Evolutionary conservation across 2,329 filamentous ascomycete genomes (phyloP).

Genomic region (Phyllachora maydis): DNA sequence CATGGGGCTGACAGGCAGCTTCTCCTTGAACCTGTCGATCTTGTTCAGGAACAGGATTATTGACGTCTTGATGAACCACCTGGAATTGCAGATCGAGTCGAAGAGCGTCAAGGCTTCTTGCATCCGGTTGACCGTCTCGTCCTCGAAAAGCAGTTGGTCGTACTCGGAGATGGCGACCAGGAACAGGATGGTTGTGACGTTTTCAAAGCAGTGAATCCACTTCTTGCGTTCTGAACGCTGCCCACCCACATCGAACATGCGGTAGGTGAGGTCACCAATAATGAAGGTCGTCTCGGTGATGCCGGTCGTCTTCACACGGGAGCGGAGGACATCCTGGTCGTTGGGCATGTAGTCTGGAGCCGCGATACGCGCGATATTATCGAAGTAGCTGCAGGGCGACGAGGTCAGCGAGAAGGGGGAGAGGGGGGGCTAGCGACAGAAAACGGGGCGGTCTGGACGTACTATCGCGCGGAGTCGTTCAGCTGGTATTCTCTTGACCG

Average conservation of each 20-base stretch:
- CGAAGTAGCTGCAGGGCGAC: slow-evolving; percentile 66
- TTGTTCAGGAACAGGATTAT: slow-evolving; percentile 84
- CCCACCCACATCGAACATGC: slow-evolving; percentile 95
- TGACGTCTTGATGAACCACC: slow-evolving; percentile 80
- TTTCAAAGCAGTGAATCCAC: slow-evolving; percentile 99
- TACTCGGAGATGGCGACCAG: slow-evolving; percentile 93
- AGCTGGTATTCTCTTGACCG: slow-evolving; percentile 89
- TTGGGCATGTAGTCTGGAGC: slow-evolving; percentile 86
- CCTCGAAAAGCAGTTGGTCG: slow-evolving; percentile 87
- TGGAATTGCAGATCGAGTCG: slow-evolving; percentile 72
- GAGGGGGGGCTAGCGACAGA: not conserved
- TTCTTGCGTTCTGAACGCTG: slow-evolving; percentile 95
- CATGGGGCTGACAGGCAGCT: slow-evolving; percentile 64
- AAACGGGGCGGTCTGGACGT: slow-evolving; percentile 18
- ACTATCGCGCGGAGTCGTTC: slow-evolving; percentile 95
- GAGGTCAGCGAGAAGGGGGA: slow-evolving; percentile 11
- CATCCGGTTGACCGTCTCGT: slow-evolving; percentile 92
- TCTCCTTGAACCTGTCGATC: slow-evolving; percentile 77
- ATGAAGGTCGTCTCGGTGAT: slow-evolving; percentile 95
- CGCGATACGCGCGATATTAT: slow-evolving; percentile 80
- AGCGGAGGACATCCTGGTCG: slow-evolving; percentile 85
- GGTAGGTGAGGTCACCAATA: slow-evolving; percentile 82
- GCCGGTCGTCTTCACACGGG: slow-evolving; percentile 93
- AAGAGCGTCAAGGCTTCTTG: slow-evolving; percentile 74
- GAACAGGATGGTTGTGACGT: slow-evolving; percentile 92